Percentiles rank a stretch among this genome's conserved stretches.
These are phyloP conservation scores for Chlamydomonas schloesseri DNA, from an alignment of 139 green algal genomes.

Conservation along the genomic window DNA sequence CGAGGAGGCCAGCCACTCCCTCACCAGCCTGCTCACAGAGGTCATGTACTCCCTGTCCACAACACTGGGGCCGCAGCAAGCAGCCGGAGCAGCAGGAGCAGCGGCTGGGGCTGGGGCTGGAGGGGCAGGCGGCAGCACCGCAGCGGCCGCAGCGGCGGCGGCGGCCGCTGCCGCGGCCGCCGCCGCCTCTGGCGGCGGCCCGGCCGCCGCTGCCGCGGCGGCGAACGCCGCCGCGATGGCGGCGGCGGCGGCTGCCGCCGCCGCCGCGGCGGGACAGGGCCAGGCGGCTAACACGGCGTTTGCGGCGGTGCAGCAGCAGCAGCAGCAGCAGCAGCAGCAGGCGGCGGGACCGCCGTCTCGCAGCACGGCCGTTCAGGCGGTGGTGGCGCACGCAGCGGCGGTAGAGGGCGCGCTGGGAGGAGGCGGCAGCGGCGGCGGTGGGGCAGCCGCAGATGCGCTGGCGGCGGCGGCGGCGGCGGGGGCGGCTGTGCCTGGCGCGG, in stretches of 20 bases:
- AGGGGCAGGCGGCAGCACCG: background rate
- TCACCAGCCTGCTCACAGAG: slow-evolving; percentile 47
- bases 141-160: background rate
- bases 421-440: too few relatives aligned
- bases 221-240: background rate
- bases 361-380: background rate
- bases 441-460: background rate
- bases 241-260: background rate
- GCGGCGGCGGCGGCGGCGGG: background rate
- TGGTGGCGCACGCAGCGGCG: background rate
- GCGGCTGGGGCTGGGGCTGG: background rate
- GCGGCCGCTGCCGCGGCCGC: background rate
- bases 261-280: background rate
- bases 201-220: background rate
- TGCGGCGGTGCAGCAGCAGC: too few relatives aligned
- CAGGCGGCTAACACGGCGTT: too few relatives aligned
- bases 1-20: slow-evolving; percentile 37
- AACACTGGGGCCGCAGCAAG: background rate
- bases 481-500: background rate
- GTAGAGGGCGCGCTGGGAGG: too few relatives aligned
- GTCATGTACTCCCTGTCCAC: slow-evolving; percentile 41
- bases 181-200: too few relatives aligned
- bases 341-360: background rate
- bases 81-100: background rate
- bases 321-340: background rate